Base-by-base conservation (phyloP, 306 rosid genomes). In the Cajanus cajan region DNA sequence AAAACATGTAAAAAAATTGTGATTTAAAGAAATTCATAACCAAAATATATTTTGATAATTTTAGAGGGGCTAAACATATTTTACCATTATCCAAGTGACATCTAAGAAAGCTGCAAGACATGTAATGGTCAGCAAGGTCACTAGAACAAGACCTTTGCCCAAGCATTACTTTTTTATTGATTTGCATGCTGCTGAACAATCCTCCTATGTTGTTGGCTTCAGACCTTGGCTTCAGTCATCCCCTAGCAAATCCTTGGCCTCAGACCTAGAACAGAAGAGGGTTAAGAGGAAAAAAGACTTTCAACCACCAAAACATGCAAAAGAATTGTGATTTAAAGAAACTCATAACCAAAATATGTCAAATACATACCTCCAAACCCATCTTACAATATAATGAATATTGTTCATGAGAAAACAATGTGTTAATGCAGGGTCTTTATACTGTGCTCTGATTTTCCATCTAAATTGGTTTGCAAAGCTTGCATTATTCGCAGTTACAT, bases 201-300 rank as follows among this genome's bases (percentile, higher is more conserved):
- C 72, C 98, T 88, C 69, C 99, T 86, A 80, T 95, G 98, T 50
- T 91, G 84, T 76, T 91, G 98, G n/a, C n/a, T n/a, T n/a, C n/a
- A n/a, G 78, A 95, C 99, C 99, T n/a, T n/a, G n/a, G n/a, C n/a
- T n/a, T n/a, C 99, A 95, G 72, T 95, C 99, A 82, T 95, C 99
- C 44, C 99, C 99, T 31, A 95, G 90, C 84, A 93, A 87, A 89
- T 95, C 99, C 89, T 95, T 95, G 81, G 99, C 99, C 84, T 95
- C 99, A 76, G 99, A 93, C 82, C 99, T 95, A 71, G 86, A 84
- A 74, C 58, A 44, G 69, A 41, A 75, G 24, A 73, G 12, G 67
- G 61, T 71, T 10, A 52, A 18, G 47, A 70, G 34, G 39, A 71
- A 50, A 67, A 50, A 43, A 40, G 47, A 79, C 68, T 37, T 59